phyloP scores from a whole-genome alignment of 176 grass and related monocot genomes.

The Juncus effusus region DNA sequence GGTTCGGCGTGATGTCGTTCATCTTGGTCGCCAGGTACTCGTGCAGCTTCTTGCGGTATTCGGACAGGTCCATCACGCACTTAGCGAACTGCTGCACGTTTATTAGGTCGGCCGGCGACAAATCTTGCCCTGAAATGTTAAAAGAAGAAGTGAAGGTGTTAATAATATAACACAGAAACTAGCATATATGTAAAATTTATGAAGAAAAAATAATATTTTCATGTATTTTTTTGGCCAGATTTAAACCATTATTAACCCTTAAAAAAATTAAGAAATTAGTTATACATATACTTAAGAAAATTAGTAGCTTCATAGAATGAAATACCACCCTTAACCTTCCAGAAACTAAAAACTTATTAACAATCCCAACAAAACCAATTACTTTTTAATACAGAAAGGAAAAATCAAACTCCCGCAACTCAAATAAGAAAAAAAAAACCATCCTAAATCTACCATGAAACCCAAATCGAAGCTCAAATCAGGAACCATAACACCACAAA shows the following conservation, averaged over 20 bases:
- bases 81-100: constrained; percentile 86
- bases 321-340: too few species aligned
- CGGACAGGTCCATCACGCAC: constrained; percentile 83
- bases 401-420: background rate
- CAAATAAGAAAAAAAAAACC: too few species aligned
- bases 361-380: background rate
- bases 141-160: constrained; percentile 2
- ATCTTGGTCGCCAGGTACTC: constrained; percentile 98
- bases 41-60: constrained; percentile 89
- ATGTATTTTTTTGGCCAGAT: too few species aligned
- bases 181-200: too few species aligned
- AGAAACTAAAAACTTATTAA: background rate
- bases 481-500: background rate
- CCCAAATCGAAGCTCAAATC: constrained; percentile 21
- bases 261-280: too few species aligned
- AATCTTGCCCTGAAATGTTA: constrained; percentile 74
- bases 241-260: too few species aligned
- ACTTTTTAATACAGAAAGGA: background rate
- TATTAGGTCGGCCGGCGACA: constrained; percentile 83
- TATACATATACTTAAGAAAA: too few species aligned
- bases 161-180: too few species aligned
- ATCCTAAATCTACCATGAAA: constrained; percentile 27
- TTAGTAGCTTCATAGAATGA: too few species aligned
- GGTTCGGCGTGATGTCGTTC: constrained; percentile 91
- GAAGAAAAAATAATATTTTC: too few species aligned